phyloP scores from a whole-genome alignment of 1,139 yeast species.

The Yamadazyma songkhlaensis region DNA sequence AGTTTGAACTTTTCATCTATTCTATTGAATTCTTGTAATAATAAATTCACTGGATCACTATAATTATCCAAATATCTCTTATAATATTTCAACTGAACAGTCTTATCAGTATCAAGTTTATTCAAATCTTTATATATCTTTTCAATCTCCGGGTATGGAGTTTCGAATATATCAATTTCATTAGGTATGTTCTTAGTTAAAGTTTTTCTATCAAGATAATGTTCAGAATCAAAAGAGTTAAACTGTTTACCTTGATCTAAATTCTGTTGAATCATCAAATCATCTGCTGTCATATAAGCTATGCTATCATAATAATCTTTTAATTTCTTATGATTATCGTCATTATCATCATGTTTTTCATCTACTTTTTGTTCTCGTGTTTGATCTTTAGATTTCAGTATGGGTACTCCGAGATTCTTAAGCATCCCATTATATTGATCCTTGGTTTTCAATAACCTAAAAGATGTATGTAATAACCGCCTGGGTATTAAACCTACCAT shows the following conservation, averaged over 20 bases:
- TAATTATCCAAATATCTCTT: constrained; percentile 30
- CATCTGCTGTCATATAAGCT: constrained; percentile 41
- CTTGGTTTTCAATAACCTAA: constrained; percentile 1
- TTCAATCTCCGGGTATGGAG: constrained; percentile 27
- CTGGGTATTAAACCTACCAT: neutral
- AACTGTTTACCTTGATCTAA: constrained; percentile 38
- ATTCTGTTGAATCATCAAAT: constrained; percentile 35
- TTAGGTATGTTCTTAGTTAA: constrained; percentile 37
- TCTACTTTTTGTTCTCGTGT: neutral
- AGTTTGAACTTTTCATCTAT: constrained; percentile 34
- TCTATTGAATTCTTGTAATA: constrained; percentile 38
- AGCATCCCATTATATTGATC: constrained; percentile 8
- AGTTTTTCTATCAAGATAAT: constrained; percentile 34
- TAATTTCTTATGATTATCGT: neutral
- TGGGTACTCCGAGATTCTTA: constrained; percentile 6
- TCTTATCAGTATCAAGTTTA: constrained; percentile 36
- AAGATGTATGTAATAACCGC: neutral
- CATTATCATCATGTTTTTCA: neutral
- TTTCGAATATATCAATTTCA: constrained; percentile 32
- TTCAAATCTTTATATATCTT: constrained; percentile 30
- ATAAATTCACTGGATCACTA: constrained; percentile 30
- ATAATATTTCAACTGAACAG: constrained; percentile 39
- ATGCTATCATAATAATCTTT: constrained; percentile 27
- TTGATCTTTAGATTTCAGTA: constrained; percentile 1
- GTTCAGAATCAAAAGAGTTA: constrained; percentile 33